Conservation (phyloP, 805 yeast genomes). For the Candida pseudoglaebosa region DNA sequence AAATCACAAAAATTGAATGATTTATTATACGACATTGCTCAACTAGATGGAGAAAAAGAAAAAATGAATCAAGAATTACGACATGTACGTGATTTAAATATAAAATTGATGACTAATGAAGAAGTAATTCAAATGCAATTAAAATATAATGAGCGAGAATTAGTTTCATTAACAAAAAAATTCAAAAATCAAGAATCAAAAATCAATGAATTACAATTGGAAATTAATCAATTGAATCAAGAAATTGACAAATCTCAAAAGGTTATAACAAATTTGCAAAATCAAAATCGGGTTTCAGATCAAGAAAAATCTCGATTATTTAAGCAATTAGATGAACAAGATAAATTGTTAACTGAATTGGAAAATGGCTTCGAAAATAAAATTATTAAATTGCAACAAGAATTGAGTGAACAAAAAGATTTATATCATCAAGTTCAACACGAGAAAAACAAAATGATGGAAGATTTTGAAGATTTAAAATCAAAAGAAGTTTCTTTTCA, state of each 20-base stretch:
- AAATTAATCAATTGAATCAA: slow-evolving; percentile 7
- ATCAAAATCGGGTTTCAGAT: slow-evolving; percentile 7
- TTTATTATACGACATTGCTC: neutral
- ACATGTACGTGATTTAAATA: slow-evolving; percentile 14
- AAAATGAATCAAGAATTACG: slow-evolving; percentile 12
- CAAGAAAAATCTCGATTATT: slow-evolving; percentile 11
- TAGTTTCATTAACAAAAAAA: slow-evolving; percentile 23
- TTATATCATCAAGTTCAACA: slow-evolving; percentile 15
- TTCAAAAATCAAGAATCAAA: slow-evolving; percentile 15
- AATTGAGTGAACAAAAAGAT: neutral
- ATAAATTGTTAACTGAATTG: slow-evolving; percentile 20
- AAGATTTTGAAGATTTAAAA: neutral
- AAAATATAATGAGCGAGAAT: slow-evolving; percentile 23
- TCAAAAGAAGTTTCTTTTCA: slow-evolving; percentile 1
- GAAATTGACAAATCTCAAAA: slow-evolving; percentile 5
- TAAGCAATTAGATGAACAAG: slow-evolving; percentile 16
- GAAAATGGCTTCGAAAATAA: slow-evolving; percentile 19
- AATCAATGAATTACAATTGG: slow-evolving; percentile 4
- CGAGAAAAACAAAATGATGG: slow-evolving; percentile 11
- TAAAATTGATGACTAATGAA: slow-evolving; percentile 15
- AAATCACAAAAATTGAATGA: slow-evolving; percentile 13
- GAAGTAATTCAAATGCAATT: slow-evolving; percentile 21
- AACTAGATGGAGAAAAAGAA: slow-evolving; percentile 2
- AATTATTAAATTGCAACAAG: slow-evolving; percentile 15
- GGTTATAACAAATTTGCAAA: slow-evolving; percentile 7